Evolutionary conservation across 1,284 basidiomycete genomes (phyloP).

Genomic region (Cystobasidium sp.): DNA sequence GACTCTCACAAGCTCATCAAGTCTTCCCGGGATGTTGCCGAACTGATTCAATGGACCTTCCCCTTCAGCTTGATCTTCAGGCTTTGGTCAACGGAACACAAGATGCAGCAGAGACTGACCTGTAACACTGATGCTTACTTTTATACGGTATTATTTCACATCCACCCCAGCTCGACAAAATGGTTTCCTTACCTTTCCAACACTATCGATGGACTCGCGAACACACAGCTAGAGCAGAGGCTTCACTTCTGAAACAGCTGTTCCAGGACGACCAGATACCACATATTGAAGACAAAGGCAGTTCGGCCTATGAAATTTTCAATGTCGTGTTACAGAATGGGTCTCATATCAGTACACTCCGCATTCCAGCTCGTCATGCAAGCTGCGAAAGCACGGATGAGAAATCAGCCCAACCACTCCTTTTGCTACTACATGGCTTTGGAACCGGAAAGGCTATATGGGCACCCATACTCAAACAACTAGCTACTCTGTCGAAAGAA

Average conservation of each 20-base stretch:
- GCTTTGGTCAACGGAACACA: background rate
- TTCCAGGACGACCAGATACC: background rate
- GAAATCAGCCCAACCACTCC: background rate
- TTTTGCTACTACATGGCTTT: conserved; percentile 22
- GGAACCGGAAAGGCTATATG: conserved; percentile 10
- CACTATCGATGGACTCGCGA: background rate
- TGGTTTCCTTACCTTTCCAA: background rate
- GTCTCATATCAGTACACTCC: conserved; percentile 8
- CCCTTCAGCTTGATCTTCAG: background rate
- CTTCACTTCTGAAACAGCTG: background rate
- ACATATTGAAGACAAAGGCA: background rate
- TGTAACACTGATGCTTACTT: background rate
- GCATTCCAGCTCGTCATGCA: background rate
- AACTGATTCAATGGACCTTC: no score
- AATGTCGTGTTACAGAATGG: background rate
- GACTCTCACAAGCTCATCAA: no score
- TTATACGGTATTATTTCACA: no score
- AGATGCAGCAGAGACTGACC: background rate
- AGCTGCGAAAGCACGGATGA: background rate
- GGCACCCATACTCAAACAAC: background rate
- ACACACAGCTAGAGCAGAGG: background rate
- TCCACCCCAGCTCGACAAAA: no score
- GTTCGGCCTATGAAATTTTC: background rate
- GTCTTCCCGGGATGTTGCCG: no score
- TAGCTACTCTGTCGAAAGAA: background rate